Percentiles rank a stretch among this genome's conserved stretches.
Conservation (phyloP, 129 eudicot genomes). For the Arctium minus region DNA sequence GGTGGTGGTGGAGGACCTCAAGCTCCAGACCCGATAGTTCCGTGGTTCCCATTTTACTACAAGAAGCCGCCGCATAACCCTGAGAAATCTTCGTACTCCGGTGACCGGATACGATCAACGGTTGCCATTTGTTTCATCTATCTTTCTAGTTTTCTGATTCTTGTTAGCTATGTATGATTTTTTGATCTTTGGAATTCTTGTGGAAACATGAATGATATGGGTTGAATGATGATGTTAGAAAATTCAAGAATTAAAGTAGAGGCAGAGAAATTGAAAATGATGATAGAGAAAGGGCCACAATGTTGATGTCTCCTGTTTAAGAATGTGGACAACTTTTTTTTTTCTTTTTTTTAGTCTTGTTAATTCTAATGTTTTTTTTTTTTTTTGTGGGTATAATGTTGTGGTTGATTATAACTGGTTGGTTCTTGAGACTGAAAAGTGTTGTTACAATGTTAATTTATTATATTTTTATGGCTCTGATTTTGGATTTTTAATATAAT, state of each 20-base stretch:
- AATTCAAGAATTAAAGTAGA: background rate
- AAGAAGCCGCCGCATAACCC: slow-evolving; percentile 52
- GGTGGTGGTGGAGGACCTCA: slow-evolving; percentile 33
- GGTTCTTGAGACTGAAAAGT: slow-evolving; percentile 8
- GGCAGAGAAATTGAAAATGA: background rate
- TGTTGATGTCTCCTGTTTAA: slow-evolving; percentile 8
- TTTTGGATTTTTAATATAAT: background rate
- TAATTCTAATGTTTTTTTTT: background rate
- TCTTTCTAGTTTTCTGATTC: slow-evolving; percentile 27
- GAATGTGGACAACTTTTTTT: slow-evolving; percentile 29
- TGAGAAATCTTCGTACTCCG: slow-evolving; percentile 38
- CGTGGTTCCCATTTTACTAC: slow-evolving; percentile 78
- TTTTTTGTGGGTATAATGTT: background rate
- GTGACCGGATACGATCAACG: slow-evolving; percentile 19
- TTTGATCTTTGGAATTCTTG: background rate
- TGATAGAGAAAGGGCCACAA: slow-evolving; percentile 14
- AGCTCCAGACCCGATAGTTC: slow-evolving; percentile 63
- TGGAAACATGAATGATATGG: background rate
- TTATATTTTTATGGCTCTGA: background rate
- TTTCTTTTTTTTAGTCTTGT: slow-evolving; percentile 17
- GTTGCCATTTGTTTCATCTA: background rate
- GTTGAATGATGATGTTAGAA: slow-evolving; percentile 14
- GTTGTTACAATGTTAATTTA: background rate
- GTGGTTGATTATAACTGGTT: slow-evolving; percentile 19
- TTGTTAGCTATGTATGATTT: background rate